Percentiles rank a stretch among this genome's conserved stretches.
Evolutionary conservation across 805 yeast species (phyloP).

Genomic region (Suhomyces faveliae): DNA sequence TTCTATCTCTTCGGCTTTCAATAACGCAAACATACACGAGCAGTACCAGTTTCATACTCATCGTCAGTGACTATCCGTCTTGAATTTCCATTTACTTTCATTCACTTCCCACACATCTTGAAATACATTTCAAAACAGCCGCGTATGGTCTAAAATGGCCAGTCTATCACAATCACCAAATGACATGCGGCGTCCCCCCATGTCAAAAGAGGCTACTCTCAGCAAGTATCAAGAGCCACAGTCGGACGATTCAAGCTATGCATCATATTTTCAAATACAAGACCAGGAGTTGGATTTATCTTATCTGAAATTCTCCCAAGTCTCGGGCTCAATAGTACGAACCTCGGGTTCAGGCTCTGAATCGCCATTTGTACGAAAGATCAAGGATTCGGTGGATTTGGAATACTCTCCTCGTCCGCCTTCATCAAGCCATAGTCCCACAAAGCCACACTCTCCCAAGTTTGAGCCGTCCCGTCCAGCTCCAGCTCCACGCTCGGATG

Average conservation of each 20-base stretch:
- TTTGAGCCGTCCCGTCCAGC: neutral
- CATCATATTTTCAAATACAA: constrained; percentile 14
- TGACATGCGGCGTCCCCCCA: neutral
- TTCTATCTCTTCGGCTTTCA: neutral
- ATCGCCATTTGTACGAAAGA: constrained; percentile 26
- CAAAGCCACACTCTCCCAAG: neutral
- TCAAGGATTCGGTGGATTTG: neutral
- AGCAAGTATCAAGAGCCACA: constrained; percentile 19
- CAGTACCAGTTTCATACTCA: neutral
- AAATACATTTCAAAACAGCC: too few species aligned
- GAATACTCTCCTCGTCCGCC: constrained; percentile 1
- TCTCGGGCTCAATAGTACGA: constrained; percentile 21
- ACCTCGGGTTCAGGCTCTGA: constrained; percentile 7
- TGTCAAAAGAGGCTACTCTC: constrained; percentile 7
- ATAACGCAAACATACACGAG: neutral
- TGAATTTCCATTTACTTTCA: too few species aligned
- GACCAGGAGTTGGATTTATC: constrained; percentile 29
- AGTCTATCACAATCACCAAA: neutral
- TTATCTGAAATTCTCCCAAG: constrained; percentile 37
- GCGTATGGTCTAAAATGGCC: neutral
- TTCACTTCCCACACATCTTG: too few species aligned
- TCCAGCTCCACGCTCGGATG: neutral
- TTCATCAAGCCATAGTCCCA: neutral
- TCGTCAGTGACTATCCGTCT: neutral
- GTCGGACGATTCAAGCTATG: constrained; percentile 11